Conservation (phyloP, 768 basidiomycete species). For the Amanita phalloides region DNA sequence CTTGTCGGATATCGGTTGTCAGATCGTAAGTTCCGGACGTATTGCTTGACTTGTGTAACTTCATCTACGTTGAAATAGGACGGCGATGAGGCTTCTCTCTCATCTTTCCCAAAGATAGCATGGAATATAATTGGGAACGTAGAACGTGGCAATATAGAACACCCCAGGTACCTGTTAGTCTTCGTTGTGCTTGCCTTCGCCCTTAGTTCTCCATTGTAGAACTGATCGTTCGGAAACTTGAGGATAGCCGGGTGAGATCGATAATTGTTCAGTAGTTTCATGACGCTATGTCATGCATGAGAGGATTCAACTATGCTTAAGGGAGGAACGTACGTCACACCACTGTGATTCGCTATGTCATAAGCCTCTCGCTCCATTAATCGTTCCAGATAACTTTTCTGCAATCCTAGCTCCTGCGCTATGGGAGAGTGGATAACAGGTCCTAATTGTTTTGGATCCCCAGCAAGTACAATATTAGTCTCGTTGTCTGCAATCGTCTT, state of each 20-base stretch:
- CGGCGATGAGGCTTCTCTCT: conserved; percentile 53
- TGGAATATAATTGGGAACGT: conserved; percentile 58
- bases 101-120: conserved; percentile 47
- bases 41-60: conserved; percentile 38
- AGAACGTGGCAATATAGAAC: conserved; percentile 26
- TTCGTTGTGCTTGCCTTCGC: conserved; percentile 30
- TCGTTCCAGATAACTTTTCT: conserved; percentile 28
- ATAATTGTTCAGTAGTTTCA: conserved; percentile 57
- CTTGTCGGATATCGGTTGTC: conserved; percentile 29
- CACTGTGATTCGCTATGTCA: conserved; percentile 3
- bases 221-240: conserved; percentile 47
- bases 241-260: conserved; percentile 54
- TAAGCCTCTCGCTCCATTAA: conserved; percentile 18
- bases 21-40: conserved; percentile 26
- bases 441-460: conserved; percentile 37
- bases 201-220: conserved; percentile 46
- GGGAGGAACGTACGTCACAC: not conserved
- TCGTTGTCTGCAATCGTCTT: conserved; percentile 21
- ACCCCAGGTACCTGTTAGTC: conserved; percentile 27
- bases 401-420: conserved; percentile 26
- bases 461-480: conserved; percentile 31
- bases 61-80: conserved; percentile 67
- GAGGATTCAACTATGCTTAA: not conserved
- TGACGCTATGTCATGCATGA: conserved; percentile 26
- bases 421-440: conserved; percentile 30